These are phyloP conservation scores for Aspergillus sclerotiicarbonarius DNA, from an alignment of 495 filamentous ascomycete genomes.

Conservation along the genomic window DNA sequence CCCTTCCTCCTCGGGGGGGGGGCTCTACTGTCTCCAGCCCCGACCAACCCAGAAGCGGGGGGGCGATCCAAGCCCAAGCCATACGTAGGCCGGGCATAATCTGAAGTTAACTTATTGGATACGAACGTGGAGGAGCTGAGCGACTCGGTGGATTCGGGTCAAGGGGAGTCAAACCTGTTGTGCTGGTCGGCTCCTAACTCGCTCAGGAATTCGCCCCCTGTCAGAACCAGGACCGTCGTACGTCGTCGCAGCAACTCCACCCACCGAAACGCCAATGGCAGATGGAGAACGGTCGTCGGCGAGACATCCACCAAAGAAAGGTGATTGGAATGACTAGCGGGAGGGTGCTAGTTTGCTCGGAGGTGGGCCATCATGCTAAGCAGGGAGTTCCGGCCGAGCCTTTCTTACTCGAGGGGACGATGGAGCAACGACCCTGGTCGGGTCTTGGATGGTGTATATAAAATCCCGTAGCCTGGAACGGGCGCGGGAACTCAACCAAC, in stretches of 20 bases:
- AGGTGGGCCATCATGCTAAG: slow-evolving; percentile 14
- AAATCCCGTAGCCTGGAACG: slow-evolving; percentile 7
- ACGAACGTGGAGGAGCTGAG: slow-evolving; percentile 19
- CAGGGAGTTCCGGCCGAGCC: slow-evolving; percentile 19
- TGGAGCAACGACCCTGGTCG: slow-evolving; percentile 10
- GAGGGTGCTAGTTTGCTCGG: slow-evolving; percentile 20
- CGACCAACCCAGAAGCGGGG: slow-evolving; percentile 25
- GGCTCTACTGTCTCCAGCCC: background rate
- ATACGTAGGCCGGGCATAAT: slow-evolving; percentile 23
- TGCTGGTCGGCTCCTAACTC: slow-evolving; percentile 20
- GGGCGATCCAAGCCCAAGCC: slow-evolving; percentile 26
- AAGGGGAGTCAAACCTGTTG: slow-evolving; percentile 23
- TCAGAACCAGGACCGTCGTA: slow-evolving; percentile 25
- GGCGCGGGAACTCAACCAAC: slow-evolving; percentile 14
- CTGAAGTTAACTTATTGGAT: slow-evolving; percentile 25
- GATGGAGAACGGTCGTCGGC: slow-evolving; percentile 20
- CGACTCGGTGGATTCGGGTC: slow-evolving; percentile 21
- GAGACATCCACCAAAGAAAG: slow-evolving; percentile 22
- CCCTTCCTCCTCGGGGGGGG: background rate
- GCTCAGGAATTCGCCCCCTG: slow-evolving; percentile 25
- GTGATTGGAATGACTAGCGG: slow-evolving; percentile 19
- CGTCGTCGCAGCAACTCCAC: slow-evolving; percentile 27
- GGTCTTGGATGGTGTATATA: slow-evolving; percentile 1
- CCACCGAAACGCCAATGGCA: slow-evolving; percentile 18
- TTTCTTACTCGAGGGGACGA: slow-evolving; percentile 15